Evolutionary conservation across 495 filamentous ascomycete genomes (phyloP).

Genomic region (Penicillium dipodomyicola): DNA sequence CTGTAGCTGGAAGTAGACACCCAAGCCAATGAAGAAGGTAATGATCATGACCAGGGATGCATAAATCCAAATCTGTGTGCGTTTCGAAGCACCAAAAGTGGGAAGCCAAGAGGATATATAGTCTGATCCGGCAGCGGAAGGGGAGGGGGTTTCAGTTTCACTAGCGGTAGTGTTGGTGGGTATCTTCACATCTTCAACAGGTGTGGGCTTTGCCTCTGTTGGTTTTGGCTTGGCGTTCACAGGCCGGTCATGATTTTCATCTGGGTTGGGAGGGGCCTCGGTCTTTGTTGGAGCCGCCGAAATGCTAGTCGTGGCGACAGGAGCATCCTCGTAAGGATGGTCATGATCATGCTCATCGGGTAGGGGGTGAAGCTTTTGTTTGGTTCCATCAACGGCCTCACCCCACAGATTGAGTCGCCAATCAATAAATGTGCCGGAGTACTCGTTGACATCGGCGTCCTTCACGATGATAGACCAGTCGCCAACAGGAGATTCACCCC

Average conservation of each 20-base stretch:
- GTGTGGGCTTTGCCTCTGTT: conserved; percentile 24
- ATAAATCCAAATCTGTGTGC: conserved; percentile 94
- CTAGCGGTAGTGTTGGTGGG: conserved; percentile 33
- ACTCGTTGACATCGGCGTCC: conserved; percentile 74
- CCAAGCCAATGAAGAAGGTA: conserved; percentile 76
- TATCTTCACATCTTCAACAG: conserved; percentile 25
- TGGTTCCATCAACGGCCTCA: conserved; percentile 70
- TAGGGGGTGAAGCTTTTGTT: conserved; percentile 71
- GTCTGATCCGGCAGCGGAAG: conserved; percentile 43
- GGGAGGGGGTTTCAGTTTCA: conserved; percentile 41
- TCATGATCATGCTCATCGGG: conserved; percentile 83
- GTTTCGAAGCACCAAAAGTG: conserved; percentile 88
- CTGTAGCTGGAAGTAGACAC: conserved; percentile 73
- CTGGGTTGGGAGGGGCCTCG: conserved; percentile 46
- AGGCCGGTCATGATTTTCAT: conserved; percentile 77
- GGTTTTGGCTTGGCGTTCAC: conserved; percentile 57
- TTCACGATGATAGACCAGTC: conserved; percentile 90
- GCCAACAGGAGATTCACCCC: conserved; percentile 86
- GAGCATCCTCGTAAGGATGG: conserved; percentile 60
- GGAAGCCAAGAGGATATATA: conserved; percentile 89
- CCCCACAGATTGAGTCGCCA: conserved; percentile 97
- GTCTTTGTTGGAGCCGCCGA: conserved; percentile 46
- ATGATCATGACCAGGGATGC: conserved; percentile 79
- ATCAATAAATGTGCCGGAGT: conserved; percentile 76
- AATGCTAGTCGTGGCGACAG: conserved; percentile 54